These are phyloP conservation scores for Sporothrix humicola DNA, from an alignment of 2,329 filamentous ascomycete species.

Conservation along the genomic window DNA sequence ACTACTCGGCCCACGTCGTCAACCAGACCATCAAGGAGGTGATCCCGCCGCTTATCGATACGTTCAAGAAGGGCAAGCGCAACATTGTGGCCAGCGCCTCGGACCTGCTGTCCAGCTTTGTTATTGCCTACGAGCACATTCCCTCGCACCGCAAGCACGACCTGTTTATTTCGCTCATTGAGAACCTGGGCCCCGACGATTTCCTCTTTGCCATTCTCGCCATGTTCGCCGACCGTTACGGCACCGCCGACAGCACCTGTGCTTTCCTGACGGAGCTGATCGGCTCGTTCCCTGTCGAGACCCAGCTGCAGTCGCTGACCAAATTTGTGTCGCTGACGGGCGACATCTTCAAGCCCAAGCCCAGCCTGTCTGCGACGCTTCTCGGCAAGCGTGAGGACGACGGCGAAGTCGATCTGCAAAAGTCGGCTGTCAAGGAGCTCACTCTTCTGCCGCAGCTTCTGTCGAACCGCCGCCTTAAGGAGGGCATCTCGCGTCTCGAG, in stretches of 20 bases:
- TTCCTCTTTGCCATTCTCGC: constrained; percentile 86
- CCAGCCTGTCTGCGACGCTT: constrained; percentile 72
- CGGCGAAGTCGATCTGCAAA: constrained; percentile 54
- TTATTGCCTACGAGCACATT: constrained; percentile 94
- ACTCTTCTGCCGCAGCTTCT: constrained; percentile 64
- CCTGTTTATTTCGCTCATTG: constrained; percentile 82
- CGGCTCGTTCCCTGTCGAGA: constrained; percentile 71
- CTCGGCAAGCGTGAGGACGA: constrained; percentile 62
- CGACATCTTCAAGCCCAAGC: constrained; percentile 78
- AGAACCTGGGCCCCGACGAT: constrained; percentile 83
- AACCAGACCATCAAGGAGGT: constrained; percentile 94
- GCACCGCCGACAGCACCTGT: constrained; percentile 73
- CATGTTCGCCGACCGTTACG: constrained; percentile 90
- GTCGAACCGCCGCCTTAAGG: constrained; percentile 61
- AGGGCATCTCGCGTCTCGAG: constrained; percentile 61
- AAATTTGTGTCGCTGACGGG: constrained; percentile 76
- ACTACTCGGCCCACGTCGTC: constrained; percentile 95
- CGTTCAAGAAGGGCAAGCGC: constrained; percentile 79
- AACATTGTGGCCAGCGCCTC: constrained; percentile 80
- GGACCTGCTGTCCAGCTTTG: constrained; percentile 93
- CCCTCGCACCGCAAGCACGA: constrained; percentile 82
- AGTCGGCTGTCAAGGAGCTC: constrained; percentile 61
- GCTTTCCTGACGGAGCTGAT: constrained; percentile 78
- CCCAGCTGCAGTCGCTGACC: constrained; percentile 78
- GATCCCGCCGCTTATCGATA: constrained; percentile 86